Base-by-base conservation (phyloP, 23 red algal genomes). In the Gracilariopsis chorda region DNA sequence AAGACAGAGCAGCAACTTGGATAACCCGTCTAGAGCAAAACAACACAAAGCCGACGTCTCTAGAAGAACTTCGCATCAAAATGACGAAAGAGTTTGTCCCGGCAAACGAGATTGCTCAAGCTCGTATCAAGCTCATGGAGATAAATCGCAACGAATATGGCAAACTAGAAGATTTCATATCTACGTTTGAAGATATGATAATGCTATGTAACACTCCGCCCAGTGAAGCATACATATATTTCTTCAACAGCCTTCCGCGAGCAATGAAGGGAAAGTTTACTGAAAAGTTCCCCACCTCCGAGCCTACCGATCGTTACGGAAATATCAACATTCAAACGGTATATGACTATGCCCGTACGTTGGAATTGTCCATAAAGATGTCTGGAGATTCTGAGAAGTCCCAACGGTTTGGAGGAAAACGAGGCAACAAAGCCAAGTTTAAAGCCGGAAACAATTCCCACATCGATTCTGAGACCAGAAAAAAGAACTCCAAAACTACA, bases 1-100 rank as follows among this genome's bases (percentile, higher is more conserved):
- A 76, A 62, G 70, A 89, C 47, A 28, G 68, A 19, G 85, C 68
- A 46, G 68, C 69, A 6, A 53, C 65, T 59, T 89, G 85, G 51
- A 63, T 89, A 28, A 77, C 49, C 36, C 32, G 51, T 32, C 72
- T 78, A 0, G 85, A 78, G 72, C 6, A 39, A 17, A 57, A 51
- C 20, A 59, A 76, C 0, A 45, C 19, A 19, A 89, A 77, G 40
- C 85, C 85, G 20, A 56, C 37, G 11, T 46, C 68, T 62, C 0
- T 89, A 48, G 85, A 77, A 78, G 70, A 58, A 48, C 46, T 89
- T 63, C 48, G 44, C 3, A 59, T 20, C 33, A 51, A 21, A 28
- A 89, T 78, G 64, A 45, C 63, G 13, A 75, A 3, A 16, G 49
- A 65, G 20, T 89, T 78, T 43, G 51, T 89, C 9, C 68, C 85